Conservation (phyloP, 2,329 filamentous ascomycete species). For the Nemania abortiva region DNA sequence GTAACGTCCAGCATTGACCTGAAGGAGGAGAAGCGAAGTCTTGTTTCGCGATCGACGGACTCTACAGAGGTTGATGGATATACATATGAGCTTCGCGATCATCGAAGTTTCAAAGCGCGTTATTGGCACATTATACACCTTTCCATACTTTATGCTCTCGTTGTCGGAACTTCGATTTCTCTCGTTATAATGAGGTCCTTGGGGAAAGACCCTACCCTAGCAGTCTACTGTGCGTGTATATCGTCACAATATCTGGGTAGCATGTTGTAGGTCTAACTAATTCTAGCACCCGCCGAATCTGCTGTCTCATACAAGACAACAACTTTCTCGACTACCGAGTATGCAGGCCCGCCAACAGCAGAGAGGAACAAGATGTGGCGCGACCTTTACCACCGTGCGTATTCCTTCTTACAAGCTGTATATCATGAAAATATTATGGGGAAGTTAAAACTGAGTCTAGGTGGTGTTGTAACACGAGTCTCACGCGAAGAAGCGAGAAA, state of each 20-base stretch:
- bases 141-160: background rate
- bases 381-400: background rate
- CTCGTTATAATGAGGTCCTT: background rate
- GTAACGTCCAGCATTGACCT: background rate
- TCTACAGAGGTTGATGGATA: background rate
- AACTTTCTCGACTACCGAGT: background rate
- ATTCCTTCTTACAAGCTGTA: background rate
- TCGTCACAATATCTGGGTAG: background rate
- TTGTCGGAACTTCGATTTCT: background rate
- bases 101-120: background rate
- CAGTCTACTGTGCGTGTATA: background rate
- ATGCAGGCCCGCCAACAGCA: constrained; percentile 4
- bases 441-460: background rate
- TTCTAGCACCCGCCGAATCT: background rate
- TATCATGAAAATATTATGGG: background rate
- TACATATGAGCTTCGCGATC: background rate
- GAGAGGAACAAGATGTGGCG: constrained; percentile 2
- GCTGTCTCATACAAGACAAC: constrained; percentile 3
- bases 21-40: constrained; percentile 4
- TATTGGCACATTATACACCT: background rate
- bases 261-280: background rate
- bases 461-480: background rate
- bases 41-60: constrained; percentile 9
- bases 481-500: constrained; percentile 6
- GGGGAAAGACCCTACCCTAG: background rate